Evolutionary conservation across 2,329 filamentous ascomycete genomes (phyloP).

Genomic region (Byssoonygena ceratinophila): DNA sequence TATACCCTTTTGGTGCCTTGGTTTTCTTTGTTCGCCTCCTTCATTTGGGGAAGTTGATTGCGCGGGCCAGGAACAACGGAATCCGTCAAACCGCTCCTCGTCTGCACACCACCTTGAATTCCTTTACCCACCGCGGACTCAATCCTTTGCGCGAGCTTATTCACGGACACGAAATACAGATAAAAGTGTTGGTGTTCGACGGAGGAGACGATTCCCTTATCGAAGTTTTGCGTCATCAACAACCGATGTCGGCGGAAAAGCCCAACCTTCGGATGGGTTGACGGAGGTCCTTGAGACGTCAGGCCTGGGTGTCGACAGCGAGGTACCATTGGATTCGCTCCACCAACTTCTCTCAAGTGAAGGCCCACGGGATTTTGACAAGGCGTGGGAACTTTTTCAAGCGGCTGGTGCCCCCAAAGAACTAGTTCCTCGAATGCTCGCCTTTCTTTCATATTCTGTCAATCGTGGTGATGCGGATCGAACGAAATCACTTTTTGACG

Average conservation of each 20-base stretch:
- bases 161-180: background rate
- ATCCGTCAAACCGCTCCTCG: background rate
- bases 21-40: constrained; percentile 18
- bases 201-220: constrained; percentile 17
- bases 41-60: background rate
- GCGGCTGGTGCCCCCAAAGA: constrained; percentile 23
- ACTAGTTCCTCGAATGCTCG: constrained; percentile 20
- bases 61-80: background rate
- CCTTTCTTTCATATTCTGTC: constrained; percentile 33
- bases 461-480: constrained; percentile 33
- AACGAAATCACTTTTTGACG: constrained; percentile 38
- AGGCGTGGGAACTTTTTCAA: constrained; percentile 36
- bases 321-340: background rate
- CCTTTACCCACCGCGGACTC: constrained; percentile 29
- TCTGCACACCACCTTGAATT: constrained; percentile 27
- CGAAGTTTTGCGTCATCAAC: constrained; percentile 16
- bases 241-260: background rate
- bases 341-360: constrained; percentile 8
- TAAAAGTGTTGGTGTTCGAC: constrained; percentile 10
- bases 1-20: constrained; percentile 27
- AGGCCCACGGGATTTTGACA: constrained; percentile 24
- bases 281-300: background rate
- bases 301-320: background rate
- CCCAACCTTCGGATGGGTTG: background rate
- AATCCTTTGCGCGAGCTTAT: constrained; percentile 14